Evolutionary conservation across 2,329 filamentous ascomycete species (phyloP).

Genomic region (Cladosporium sp.): DNA sequence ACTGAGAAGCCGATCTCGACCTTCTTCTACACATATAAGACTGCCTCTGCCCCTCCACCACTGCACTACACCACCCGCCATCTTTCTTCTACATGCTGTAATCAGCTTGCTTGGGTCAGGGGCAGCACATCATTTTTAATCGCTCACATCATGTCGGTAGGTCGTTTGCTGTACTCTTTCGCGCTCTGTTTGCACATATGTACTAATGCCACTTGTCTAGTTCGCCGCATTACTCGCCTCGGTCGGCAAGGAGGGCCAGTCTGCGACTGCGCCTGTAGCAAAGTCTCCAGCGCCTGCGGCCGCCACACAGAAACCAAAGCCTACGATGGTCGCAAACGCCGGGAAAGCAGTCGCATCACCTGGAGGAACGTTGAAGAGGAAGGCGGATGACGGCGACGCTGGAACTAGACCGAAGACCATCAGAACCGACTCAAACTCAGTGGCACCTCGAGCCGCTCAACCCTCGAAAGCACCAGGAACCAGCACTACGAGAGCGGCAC

Average conservation of each 20-base stretch:
- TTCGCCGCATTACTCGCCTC: slow-evolving; percentile 29
- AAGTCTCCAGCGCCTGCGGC: slow-evolving; percentile 6
- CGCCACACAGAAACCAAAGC: slow-evolving; percentile 16
- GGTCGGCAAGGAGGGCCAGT: slow-evolving; percentile 23
- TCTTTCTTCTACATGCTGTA: slow-evolving; percentile 3
- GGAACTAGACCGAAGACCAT: slow-evolving; percentile 30
- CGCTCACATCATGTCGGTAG: slow-evolving; percentile 7
- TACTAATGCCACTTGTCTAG: slow-evolving; percentile 20
- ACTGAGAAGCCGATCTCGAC: neutral
- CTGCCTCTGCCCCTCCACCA: neutral
- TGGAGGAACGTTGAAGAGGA: slow-evolving; percentile 30
- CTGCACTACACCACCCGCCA: neutral
- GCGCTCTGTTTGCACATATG: slow-evolving; percentile 35
- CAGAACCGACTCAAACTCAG: slow-evolving; percentile 26
- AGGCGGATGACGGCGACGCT: slow-evolving; percentile 34
- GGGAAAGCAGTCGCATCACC: slow-evolving; percentile 20
- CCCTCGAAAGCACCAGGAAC: slow-evolving; percentile 23
- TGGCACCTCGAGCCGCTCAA: slow-evolving; percentile 19
- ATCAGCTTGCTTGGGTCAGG: neutral
- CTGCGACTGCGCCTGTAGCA: slow-evolving; percentile 14
- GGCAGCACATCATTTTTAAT: neutral
- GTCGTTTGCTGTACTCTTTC: slow-evolving; percentile 1
- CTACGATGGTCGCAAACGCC: slow-evolving; percentile 14
- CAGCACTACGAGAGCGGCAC: slow-evolving; percentile 1
- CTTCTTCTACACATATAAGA: neutral